Evolutionary conservation across 2,329 filamentous ascomycete species (phyloP), one percentile per base, ranked within the genome.

Genomic region (Gaeumannomyces tritici): DNA sequence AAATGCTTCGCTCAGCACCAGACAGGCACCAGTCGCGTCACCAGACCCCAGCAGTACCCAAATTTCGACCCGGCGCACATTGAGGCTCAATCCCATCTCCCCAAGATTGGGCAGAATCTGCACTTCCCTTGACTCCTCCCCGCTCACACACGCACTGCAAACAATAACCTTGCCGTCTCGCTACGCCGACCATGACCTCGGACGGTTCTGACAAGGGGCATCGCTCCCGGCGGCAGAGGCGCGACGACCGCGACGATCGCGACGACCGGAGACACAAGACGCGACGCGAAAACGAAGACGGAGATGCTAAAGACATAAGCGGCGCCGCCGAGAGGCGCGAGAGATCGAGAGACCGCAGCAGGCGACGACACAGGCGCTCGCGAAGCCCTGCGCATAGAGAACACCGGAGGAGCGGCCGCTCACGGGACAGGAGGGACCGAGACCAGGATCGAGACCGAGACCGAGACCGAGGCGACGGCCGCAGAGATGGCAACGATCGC

Each of bases 281-380:
- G 35, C 69, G 70, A 57, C 75, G 73, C 64, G 73, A 72, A 63
- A 71, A 76, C 57, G 69, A n/a, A n/a, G n/a, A 73, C 24, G 66
- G 67, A 56, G 65, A 69, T 62, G 65, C 66, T 59, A 69, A 71
- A 4, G 61, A 59, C 68, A 69, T 61, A 64, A 64, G 47, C 61
- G 64, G 62, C 62, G 63, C 62, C 65, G 33, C 61, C 55, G 57
- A 64, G 42, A 60, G 54, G 29, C 54, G 60, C 9, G 59, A 60
- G n/a, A 29, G 31, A 29, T 62, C 63, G 13, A 59, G 59, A 63
- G 63, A 62, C 15, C 59, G 57, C 57, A 63, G 57, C 62, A 57
- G 61, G 7, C 61, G 33, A 2, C 33, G 51, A n/a, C 59, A 35
- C 35, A 57, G 59, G 33, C 56, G 61, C 9, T 60, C 61, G 26